Percentiles rank a stretch among this genome's conserved stretches.
phyloP scores from a whole-genome alignment of 306 rosid species.

The Lotus japonicus region DNA sequence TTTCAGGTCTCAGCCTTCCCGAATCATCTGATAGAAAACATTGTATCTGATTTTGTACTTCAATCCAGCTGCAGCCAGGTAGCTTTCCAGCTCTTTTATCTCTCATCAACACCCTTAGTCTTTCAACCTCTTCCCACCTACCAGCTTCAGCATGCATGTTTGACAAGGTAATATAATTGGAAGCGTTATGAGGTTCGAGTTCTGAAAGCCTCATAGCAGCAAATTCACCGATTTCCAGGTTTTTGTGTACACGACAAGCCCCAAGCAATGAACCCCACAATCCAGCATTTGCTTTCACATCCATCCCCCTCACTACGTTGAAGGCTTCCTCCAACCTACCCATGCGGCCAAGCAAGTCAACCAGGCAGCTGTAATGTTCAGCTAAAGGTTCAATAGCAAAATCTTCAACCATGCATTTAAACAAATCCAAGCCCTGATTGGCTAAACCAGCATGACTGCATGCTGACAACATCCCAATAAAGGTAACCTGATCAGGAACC shows the following conservation, averaged over 20 bases:
- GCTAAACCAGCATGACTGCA: constrained; percentile 72
- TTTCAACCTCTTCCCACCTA: constrained; percentile 69
- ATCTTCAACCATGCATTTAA: constrained; percentile 51
- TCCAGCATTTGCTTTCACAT: constrained; percentile 51
- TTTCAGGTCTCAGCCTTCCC: constrained; percentile 35
- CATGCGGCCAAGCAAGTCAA: constrained; percentile 67
- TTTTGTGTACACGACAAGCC: constrained; percentile 53
- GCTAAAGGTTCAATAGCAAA: constrained; percentile 52
- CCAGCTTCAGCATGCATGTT: constrained; percentile 74
- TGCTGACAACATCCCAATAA: constrained; percentile 65
- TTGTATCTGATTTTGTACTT: constrained; percentile 44
- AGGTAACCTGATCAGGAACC: constrained; percentile 63
- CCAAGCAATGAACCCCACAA: constrained; percentile 76
- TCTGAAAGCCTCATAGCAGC: constrained; percentile 60
- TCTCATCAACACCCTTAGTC: constrained; percentile 50
- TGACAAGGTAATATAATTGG: constrained; percentile 70
- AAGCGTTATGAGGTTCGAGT: constrained; percentile 58
- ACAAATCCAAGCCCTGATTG: constrained; percentile 42
- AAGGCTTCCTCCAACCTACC: constrained; percentile 79
- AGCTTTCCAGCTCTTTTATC: constrained; percentile 55
- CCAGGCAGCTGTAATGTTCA: constrained; percentile 71
- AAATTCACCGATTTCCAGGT: constrained; percentile 47
- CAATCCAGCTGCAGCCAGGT: constrained; percentile 85
- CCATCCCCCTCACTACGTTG: constrained; percentile 46
- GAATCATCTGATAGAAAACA: constrained; percentile 52